Base-by-base conservation (phyloP, 192 early-diverging fungal genomes). In the Podila clonocystis region DNA sequence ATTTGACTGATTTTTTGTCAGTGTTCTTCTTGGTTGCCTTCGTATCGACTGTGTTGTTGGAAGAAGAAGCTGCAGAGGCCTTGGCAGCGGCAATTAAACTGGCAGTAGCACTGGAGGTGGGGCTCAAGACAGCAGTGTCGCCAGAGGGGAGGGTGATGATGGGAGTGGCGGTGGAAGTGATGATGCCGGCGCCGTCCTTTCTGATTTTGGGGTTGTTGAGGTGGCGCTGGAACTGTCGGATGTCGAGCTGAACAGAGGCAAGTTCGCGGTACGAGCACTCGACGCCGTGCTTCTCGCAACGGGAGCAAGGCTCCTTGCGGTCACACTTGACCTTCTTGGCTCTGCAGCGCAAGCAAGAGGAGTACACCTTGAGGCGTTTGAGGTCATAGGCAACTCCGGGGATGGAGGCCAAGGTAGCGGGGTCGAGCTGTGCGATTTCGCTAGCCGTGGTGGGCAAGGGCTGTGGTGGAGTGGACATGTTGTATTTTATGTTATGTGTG, bases 291-390 rank as follows among this genome's bases (percentile, higher is more conserved):
- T 79, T 79, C 58, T 67, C 76, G 45, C 76, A 79, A 22, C 76
- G 64, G 28, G 76, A 72, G 33, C 76, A 79, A n/a, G 76, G 76
- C 34, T 79, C 76, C 58, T 79, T 79, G 49, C 76, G 76, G n/a
- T 79, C 76, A 30, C 76, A 79, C 61, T 79, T 79, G 50, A 79
- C 76, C 62, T 79, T 79, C 65, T 79, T 79, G 49, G 76, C 76
- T 63, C 76, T 66, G 65, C 76, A 79, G 34, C 76, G 76, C 20
- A 79, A 65, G 38, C 76, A 79, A 28, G 76, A 79, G 19, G 76
- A 79, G 65, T 79, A 79, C 45, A 79, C 76, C 33, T 79, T 79
- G 63, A 79, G 76, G 28, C 76, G 69, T 29, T 79, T 79, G 64
- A 79, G 76, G 61, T 79, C 76, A 15, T 79, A 79, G 49, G 76